phyloP scores from a whole-genome alignment of 805 yeast genomes.

The Zygosaccharomyces pseudorouxii region DNA sequence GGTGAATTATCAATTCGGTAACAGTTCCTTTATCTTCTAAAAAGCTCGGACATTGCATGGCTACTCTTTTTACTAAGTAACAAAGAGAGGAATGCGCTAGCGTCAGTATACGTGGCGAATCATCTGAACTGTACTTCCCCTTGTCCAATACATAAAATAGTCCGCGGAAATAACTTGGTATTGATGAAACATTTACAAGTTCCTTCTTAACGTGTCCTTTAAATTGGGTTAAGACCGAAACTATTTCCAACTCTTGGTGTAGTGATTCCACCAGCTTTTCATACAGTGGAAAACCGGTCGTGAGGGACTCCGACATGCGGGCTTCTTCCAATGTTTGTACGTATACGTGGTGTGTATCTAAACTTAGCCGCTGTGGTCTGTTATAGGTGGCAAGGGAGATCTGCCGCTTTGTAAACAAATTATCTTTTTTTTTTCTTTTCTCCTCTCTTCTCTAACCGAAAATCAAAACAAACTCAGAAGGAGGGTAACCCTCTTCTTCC shows the following conservation, averaged over 20 bases:
- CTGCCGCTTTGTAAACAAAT: conserved; percentile 5
- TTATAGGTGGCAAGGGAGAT: conserved; percentile 3
- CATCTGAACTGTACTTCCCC: not conserved
- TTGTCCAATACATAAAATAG: conserved; percentile 16
- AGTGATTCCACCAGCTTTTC: conserved; percentile 10
- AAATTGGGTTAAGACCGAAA: conserved; percentile 23
- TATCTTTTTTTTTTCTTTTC: not conserved
- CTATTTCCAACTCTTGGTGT: conserved; percentile 10
- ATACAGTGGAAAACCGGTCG: conserved; percentile 11
- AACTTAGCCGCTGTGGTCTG: conserved; percentile 5
- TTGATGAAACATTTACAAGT: conserved; percentile 23
- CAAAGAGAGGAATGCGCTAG: conserved; percentile 42
- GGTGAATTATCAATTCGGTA: conserved; percentile 13
- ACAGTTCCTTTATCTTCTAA: conserved; percentile 13
- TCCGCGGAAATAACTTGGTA: conserved; percentile 26
- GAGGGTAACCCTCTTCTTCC: not conserved
- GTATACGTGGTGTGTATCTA: not conserved
- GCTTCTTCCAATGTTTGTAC: not conserved
- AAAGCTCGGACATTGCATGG: conserved; percentile 35
- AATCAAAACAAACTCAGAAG: not conserved
- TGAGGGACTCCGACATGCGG: conserved; percentile 11
- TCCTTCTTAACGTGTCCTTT: conserved; percentile 37
- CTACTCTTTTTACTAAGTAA: conserved; percentile 42
- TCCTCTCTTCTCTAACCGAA: not conserved
- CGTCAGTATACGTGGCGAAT: conserved; percentile 9